phyloP scores from a whole-genome alignment of 1,284 basidiomycete species.

The Mycosarcoma mackinlayi region DNA sequence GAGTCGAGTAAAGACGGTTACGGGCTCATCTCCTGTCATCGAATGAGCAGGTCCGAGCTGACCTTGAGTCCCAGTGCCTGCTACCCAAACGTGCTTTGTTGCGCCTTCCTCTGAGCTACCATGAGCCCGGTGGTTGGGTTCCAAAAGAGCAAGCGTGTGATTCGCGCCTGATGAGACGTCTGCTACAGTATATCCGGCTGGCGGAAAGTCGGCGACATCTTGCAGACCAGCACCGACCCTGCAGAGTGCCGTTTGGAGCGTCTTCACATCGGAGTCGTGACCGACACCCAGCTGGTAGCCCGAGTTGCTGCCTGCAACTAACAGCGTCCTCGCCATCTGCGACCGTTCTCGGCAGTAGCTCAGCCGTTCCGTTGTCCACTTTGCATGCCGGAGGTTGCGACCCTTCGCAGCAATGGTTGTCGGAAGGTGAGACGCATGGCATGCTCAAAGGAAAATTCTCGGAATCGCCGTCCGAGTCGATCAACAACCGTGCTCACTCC shows the following conservation, averaged over 20 bases:
- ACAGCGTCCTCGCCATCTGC: constrained; percentile 18
- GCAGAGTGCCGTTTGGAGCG: constrained; percentile 18
- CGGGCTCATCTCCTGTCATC: background rate
- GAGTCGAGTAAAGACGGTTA: constrained; percentile 15
- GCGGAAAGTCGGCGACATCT: constrained; percentile 19
- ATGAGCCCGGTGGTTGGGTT: background rate
- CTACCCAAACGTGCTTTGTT: constrained; percentile 21
- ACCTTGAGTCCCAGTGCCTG: constrained; percentile 27
- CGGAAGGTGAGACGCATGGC: background rate
- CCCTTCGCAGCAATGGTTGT: constrained; percentile 11
- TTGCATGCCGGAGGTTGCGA: too few relatives aligned
- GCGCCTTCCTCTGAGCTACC: background rate
- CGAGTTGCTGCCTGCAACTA: constrained; percentile 50
- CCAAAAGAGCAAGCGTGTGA: constrained; percentile 39
- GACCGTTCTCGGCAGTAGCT: background rate
- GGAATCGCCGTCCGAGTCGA: constrained; percentile 2
- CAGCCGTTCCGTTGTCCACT: background rate
- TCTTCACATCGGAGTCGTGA: constrained; percentile 25
- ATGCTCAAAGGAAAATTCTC: constrained; percentile 1
- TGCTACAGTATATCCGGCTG: constrained; percentile 4
- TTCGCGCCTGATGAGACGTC: constrained; percentile 41
- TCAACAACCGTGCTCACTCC: background rate
- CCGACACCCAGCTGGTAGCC: constrained; percentile 37
- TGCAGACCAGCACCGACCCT: background rate
- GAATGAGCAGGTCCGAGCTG: constrained; percentile 26